A percentile compares a stretch with the other conserved stretches of the same genome.
These are phyloP conservation scores for Psilocybe azurescens DNA, from an alignment of 768 basidiomycete species.

Conservation along the genomic window DNA sequence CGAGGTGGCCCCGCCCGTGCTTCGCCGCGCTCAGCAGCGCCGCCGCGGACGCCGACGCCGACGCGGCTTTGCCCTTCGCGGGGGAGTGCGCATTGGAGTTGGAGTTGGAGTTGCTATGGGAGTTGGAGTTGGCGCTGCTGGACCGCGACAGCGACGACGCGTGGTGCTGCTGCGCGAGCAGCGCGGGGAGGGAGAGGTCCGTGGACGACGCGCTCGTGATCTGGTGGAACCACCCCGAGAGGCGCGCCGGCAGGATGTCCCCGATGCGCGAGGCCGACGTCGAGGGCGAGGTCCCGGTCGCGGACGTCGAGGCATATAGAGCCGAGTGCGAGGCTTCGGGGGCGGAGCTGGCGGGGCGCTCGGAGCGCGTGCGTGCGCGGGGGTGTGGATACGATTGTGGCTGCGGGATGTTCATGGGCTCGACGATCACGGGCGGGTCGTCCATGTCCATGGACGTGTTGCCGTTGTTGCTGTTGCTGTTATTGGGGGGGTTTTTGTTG, in stretches of 20 bases:
- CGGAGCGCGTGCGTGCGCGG: slow-evolving; percentile 50
- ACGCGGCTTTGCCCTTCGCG: slow-evolving; percentile 28
- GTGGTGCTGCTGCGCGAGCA: slow-evolving; percentile 50
- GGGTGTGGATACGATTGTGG: slow-evolving; percentile 11
- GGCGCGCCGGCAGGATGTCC: slow-evolving; percentile 69
- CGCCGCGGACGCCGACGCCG: slow-evolving; percentile 17
- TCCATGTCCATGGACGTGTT: slow-evolving; percentile 31
- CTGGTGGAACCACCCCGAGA: slow-evolving; percentile 84
- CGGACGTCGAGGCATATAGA: slow-evolving; percentile 51
- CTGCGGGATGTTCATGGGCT: slow-evolving; percentile 61
- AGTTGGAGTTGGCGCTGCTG: neutral
- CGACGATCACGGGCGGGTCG: slow-evolving; percentile 71
- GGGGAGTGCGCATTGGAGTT: neutral
- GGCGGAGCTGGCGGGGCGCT: slow-evolving; percentile 53
- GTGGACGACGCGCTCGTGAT: slow-evolving; percentile 75
- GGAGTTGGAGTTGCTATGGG: slow-evolving; percentile 12
- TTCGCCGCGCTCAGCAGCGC: slow-evolving; percentile 72
- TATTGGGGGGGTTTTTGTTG: neutral
- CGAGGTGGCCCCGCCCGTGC: slow-evolving; percentile 76
- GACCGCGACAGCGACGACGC: slow-evolving; percentile 15
- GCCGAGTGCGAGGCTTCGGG: slow-evolving; percentile 23
- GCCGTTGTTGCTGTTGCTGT: slow-evolving; percentile 3
- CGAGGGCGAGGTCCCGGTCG: too few relatives aligned
- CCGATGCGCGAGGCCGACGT: slow-evolving; percentile 53
- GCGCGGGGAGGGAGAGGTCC: slow-evolving; percentile 69